Base-by-base conservation (phyloP, 2,329 filamentous ascomycete genomes). In the Claviceps paspali region DNA sequence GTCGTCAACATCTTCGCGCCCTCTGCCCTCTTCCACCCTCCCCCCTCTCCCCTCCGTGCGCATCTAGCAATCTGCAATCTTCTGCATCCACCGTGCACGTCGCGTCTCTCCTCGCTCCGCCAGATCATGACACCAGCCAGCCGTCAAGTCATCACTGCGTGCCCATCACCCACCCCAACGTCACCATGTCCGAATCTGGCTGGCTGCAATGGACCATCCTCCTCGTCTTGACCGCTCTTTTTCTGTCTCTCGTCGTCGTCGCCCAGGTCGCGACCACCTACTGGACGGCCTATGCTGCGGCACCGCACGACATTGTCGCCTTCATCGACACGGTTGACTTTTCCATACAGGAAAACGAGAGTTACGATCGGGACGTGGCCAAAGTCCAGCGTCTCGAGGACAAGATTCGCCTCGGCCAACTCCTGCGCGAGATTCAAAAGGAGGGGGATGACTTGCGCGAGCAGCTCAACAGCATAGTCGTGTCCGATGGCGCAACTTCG, bases 321-420 rank as follows among this genome's bases (percentile, higher is more conserved):
- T 73, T 78, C 47, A 54, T 76, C 48, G 73, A 77, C 49, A 64
- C 68, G 12, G 64, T 74, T 48, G 73, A 77, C 51, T 73, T 66
- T 48, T 82, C 72, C 28, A 62, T 76, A 34, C 61, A 68, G 46
- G 75, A 79, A 52, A 78, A 77, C 48, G 74, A 78, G 54, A 70
- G 64, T 48, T 77, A 77, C 51, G 70, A 77, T 52, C 61, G 64
- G 46, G 72, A 79, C 47, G 63, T 78, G 33, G 59, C 65, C 38
- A 68, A 67, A 41, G 64, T 78, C 28, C 63, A 63, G 49, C 67
- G 68, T 29, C 61, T 77, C 22, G 73, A 77, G 44, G 74, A 79
- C 52, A 76, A 76, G 59, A 50, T 77, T 33, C 70, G 73, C 35
- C 63, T 79, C 29, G 63, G 60, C 42, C 63, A 65, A 29, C 57